Evolutionary conservation across 805 yeast species (phyloP).

Genomic region (Cyberlindnera bimundalis): DNA sequence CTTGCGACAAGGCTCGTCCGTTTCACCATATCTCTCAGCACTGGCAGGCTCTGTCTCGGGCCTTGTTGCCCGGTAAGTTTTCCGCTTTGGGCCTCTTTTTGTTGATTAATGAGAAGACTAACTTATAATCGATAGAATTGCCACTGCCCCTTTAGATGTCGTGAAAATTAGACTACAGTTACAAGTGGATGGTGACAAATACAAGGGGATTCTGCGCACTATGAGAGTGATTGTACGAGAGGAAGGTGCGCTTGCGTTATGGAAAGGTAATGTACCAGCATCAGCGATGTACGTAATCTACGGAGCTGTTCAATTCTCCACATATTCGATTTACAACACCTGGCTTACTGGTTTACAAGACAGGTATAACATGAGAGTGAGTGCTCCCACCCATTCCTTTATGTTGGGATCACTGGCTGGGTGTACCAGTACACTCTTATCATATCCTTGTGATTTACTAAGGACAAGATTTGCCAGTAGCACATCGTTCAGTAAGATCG

Average conservation of each 20-base stretch:
- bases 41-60: slow-evolving; percentile 47
- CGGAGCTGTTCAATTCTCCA: slow-evolving; percentile 81
- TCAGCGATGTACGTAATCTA: slow-evolving; percentile 79
- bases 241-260: slow-evolving; percentile 76
- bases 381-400: slow-evolving; percentile 34
- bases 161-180: slow-evolving; percentile 74
- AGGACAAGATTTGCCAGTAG: slow-evolving; percentile 84
- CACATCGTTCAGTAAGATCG: slow-evolving; percentile 22
- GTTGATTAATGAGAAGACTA: too few species aligned
- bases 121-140: too few species aligned
- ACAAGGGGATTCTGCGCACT: slow-evolving; percentile 37
- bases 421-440: slow-evolving; percentile 58
- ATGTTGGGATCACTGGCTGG: slow-evolving; percentile 81
- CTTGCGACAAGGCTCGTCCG: slow-evolving; percentile 40
- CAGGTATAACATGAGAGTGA: slow-evolving; percentile 11
- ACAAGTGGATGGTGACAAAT: slow-evolving; percentile 34
- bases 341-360: slow-evolving; percentile 34
- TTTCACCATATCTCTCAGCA: slow-evolving; percentile 37
- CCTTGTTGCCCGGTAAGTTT: slow-evolving; percentile 34
- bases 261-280: slow-evolving; percentile 97
- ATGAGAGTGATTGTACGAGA: slow-evolving; percentile 42
- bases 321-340: slow-evolving; percentile 56
- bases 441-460: slow-evolving; percentile 90
- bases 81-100: too few species aligned
- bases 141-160: slow-evolving; percentile 77